Base-by-base conservation (phyloP, 441 rosid species). In the Jatropha multifida region DNA sequence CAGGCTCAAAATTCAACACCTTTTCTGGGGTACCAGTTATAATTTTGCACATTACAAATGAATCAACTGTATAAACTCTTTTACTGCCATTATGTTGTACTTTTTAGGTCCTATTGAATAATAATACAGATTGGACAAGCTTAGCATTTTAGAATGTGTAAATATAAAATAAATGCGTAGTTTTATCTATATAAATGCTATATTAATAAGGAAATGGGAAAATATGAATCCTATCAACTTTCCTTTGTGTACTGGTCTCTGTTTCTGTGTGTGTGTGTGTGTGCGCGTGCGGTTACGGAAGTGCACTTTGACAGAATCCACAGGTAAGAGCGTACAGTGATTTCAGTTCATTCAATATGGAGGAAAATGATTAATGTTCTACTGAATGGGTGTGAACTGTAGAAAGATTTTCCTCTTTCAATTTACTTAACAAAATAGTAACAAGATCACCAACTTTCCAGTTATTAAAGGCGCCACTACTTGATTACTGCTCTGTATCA, bases 391-490 rank as follows among this genome's bases (percentile, higher is more conserved):
- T 4, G 0, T 26, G 48, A 54, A 54, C 7, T 54, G 58, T 10
- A 37, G 49, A 18, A 55, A 56, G 60, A 61, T n/a, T 27, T 17
- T 52, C 40, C 20, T 61, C 26, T 48, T 48, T 60, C 44, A 49
- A 10, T n/a, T 13, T 46, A 55, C 63, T 40, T 37, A 52, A 48
- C 61, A 49, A 27, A 49, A 7, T 26, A 9, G n/a, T 65, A 17
- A 11, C 55, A 6, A 9, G 37, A 26, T 60, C 46, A 59, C 8
- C 38, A 41, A 69, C 27, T 76, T 60, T 74, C 17, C 18, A 65
- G 58, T 61, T 55, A 74, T 44, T 67, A 68, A 65, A 68, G 68
- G 78, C 61, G 55, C 62, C 20, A 14, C 14, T 56, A 12, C 42
- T 38, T 65, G 12, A 27, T 67, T 68, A 15, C 48, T 71, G 38